These are phyloP conservation scores for Leccinum fibrillosum DNA, from an alignment of 768 basidiomycete genomes.

Conservation along the genomic window DNA sequence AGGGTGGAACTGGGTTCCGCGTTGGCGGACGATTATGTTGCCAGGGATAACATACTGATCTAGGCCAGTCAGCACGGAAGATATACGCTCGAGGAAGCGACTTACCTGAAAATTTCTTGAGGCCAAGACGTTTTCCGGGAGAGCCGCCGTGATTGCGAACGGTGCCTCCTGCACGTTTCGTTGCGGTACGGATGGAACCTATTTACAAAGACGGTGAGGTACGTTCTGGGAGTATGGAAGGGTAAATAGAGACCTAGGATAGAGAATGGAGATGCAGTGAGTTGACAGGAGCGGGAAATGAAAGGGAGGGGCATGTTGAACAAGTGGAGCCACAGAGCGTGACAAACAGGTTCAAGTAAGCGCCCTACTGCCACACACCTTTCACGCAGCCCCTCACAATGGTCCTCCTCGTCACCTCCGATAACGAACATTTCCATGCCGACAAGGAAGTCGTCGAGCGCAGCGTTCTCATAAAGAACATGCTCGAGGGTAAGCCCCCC, in stretches of 20 bases:
- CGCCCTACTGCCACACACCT: not conserved
- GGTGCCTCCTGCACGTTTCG: constrained; percentile 94
- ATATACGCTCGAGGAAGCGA: not conserved
- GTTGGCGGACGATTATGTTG: constrained; percentile 93
- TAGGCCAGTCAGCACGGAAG: constrained; percentile 31
- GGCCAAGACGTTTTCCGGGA: constrained; percentile 87
- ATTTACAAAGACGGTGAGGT: constrained; percentile 4
- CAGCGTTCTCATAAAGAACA: constrained; percentile 96
- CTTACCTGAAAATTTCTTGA: constrained; percentile 95
- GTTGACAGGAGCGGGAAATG: constrained; percentile 41
- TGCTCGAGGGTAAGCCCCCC: constrained; percentile 84
- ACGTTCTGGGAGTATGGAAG: not conserved
- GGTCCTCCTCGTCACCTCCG: constrained; percentile 90
- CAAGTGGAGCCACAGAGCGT: constrained; percentile 10
- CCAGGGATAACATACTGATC: constrained; percentile 92
- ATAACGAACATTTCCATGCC: constrained; percentile 91
- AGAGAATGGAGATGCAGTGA: constrained; percentile 49
- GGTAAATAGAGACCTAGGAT: constrained; percentile 26
- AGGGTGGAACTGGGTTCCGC: constrained; percentile 89
- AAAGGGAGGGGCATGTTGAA: constrained; percentile 28
- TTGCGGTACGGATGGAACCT: constrained; percentile 86
- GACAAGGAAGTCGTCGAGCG: constrained; percentile 95
- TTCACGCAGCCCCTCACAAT: constrained; percentile 35
- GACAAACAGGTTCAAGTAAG: constrained; percentile 4
- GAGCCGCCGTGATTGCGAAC: constrained; percentile 92